phyloP scores from a whole-genome alignment of 2,329 filamentous ascomycete species.

The Exophiala mesophila region DNA sequence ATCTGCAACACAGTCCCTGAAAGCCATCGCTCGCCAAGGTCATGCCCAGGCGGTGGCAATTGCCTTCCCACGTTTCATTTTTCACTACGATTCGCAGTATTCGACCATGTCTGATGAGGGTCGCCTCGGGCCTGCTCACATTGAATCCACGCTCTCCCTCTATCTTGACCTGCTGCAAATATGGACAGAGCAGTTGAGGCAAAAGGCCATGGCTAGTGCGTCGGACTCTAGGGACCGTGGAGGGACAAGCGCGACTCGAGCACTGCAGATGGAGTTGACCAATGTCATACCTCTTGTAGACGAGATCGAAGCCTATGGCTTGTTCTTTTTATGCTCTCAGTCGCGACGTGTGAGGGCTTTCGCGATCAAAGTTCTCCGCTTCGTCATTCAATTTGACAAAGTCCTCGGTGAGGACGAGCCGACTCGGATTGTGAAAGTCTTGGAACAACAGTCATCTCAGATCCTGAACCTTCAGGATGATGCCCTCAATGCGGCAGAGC shows the following conservation, averaged over 20 bases:
- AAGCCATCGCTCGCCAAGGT: slow-evolving; percentile 88
- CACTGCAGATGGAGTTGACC: slow-evolving; percentile 75
- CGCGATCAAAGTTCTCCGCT: slow-evolving; percentile 82
- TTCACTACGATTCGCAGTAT: slow-evolving; percentile 96
- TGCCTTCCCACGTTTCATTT: slow-evolving; percentile 95
- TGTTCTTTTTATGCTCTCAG: slow-evolving; percentile 97
- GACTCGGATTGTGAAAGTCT: slow-evolving; percentile 79
- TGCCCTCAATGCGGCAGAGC: slow-evolving; percentile 82
- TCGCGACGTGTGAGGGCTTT: slow-evolving; percentile 83
- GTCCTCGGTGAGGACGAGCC: slow-evolving; percentile 75
- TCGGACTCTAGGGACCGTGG: slow-evolving; percentile 56
- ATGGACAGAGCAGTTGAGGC: slow-evolving; percentile 94
- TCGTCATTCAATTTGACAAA: slow-evolving; percentile 90
- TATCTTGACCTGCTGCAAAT: slow-evolving; percentile 93
- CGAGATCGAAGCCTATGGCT: slow-evolving; percentile 89
- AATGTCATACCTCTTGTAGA: slow-evolving; percentile 90
- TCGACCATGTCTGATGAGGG: slow-evolving; percentile 97
- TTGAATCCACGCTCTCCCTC: slow-evolving; percentile 85
- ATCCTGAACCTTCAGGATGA: slow-evolving; percentile 93
- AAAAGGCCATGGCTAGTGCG: slow-evolving; percentile 71
- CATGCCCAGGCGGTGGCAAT: slow-evolving; percentile 94
- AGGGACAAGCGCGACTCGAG: slow-evolving; percentile 41
- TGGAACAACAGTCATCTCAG: slow-evolving; percentile 81
- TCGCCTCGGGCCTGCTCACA: slow-evolving; percentile 88
- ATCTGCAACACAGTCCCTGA: slow-evolving; percentile 87